Percentiles rank a stretch among this genome's conserved stretches.
Evolutionary conservation across 2,329 filamentous ascomycete species (phyloP).

Genomic region (Ambrosiella xylebori): DNA sequence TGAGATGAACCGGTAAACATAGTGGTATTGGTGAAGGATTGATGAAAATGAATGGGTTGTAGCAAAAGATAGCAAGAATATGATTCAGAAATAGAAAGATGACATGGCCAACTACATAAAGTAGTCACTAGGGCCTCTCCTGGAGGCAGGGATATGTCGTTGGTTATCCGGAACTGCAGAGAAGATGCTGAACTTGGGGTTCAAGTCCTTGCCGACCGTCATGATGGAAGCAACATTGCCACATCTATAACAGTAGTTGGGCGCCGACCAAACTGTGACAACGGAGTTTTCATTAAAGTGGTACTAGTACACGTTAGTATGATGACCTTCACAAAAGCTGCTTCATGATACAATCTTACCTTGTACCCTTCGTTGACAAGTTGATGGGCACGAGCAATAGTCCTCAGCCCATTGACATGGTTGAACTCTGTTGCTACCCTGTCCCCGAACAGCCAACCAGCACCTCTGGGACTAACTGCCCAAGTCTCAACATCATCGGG

Average conservation of each 20-base stretch:
- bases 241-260: conserved; percentile 89
- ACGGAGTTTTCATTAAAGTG: conserved; percentile 92
- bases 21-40: background rate
- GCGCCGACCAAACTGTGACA: conserved; percentile 95
- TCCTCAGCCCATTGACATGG: conserved; percentile 86
- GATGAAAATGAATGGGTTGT: background rate
- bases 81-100: background rate
- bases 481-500: conserved; percentile 96
- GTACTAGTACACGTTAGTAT: conserved; percentile 38
- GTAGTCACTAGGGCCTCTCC: conserved; percentile 51
- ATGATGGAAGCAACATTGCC: conserved; percentile 96
- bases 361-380: conserved; percentile 97
- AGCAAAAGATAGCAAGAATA: background rate
- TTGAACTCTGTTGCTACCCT: conserved; percentile 97
- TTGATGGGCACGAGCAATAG: conserved; percentile 94
- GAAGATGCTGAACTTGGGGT: conserved; percentile 86
- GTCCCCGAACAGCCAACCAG: conserved; percentile 94
- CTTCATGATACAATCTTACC: conserved; percentile 28
- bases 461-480: conserved; percentile 80
- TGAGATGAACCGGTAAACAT: background rate
- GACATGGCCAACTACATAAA: conserved; percentile 35
- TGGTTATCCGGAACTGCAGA: conserved; percentile 74
- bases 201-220: conserved; percentile 69
- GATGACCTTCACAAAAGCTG: too few species aligned
- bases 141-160: conserved; percentile 58